phyloP scores from a whole-genome alignment of 2,329 filamentous ascomycete species.

The Cordyceps javanica region DNA sequence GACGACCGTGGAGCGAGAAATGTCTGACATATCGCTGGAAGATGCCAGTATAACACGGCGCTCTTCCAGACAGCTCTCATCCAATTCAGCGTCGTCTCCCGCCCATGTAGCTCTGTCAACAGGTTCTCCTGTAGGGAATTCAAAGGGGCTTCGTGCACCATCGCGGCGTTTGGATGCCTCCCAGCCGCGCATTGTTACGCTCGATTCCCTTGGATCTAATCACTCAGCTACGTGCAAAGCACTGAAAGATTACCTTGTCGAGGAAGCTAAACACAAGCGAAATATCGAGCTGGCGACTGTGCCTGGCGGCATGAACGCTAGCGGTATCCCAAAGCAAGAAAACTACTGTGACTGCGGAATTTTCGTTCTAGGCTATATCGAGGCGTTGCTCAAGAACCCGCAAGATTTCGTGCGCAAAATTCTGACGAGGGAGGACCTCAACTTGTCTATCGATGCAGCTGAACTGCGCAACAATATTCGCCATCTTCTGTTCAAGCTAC shows the following conservation, averaged over 20 bases:
- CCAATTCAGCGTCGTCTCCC: not conserved
- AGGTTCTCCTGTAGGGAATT: not conserved
- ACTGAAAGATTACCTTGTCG: conserved; percentile 70
- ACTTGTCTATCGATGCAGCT: conserved; percentile 50
- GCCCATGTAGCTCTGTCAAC: not conserved
- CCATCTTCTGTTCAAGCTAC: conserved; percentile 56
- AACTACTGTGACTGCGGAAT: conserved; percentile 90
- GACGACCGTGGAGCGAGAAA: conserved; percentile 16
- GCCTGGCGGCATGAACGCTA: conserved; percentile 57
- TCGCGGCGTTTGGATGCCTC: conserved; percentile 32
- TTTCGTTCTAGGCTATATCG: conserved; percentile 77
- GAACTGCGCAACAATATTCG: conserved; percentile 61
- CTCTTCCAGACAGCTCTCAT: conserved; percentile 1
- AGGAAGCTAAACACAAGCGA: conserved; percentile 63
- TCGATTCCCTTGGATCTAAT: conserved; percentile 71
- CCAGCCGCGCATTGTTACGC: conserved; percentile 69
- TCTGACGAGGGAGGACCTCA: conserved; percentile 48
- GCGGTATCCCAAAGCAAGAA: conserved; percentile 67
- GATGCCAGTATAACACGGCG: conserved; percentile 11
- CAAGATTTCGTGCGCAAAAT: conserved; percentile 62
- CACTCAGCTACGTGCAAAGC: conserved; percentile 60
- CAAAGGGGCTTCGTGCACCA: conserved; percentile 12
- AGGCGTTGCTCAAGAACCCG: conserved; percentile 73
- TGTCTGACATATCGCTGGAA: conserved; percentile 21
- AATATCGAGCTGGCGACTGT: conserved; percentile 32